Base-by-base conservation (phyloP, 352 stramenopile species). In the Phytophthora litchii region DNA sequence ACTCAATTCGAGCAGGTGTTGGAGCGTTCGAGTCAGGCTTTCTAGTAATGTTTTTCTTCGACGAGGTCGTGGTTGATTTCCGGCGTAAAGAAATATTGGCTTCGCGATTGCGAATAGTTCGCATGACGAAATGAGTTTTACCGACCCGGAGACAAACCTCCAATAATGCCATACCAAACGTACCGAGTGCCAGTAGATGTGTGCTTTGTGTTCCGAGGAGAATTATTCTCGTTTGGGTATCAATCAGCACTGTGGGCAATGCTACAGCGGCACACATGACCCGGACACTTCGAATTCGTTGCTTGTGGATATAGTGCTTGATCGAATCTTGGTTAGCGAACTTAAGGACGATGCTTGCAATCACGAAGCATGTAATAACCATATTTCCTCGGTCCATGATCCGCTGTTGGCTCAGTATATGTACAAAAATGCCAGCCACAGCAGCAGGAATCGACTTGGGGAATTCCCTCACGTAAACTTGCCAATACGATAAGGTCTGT, bases 171-270 rank as follows among this genome's bases (percentile, higher is more conserved):
- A 80, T 69, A 1, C 51, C 68, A 4, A 78, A 16, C 0, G 59
- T 54, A 17, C 70, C 73, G 1, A 53, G n/a, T 0, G 61, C 42
- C 3, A 58, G 49, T 13, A 64, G 40, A 25, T 44, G 29, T 11
- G 45, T 55, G 12, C 36, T 71, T 13, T 70, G 56, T 0, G 60
- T 58, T 7, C 63, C 57, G 10, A 74, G 68, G 31, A 83, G 42
- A 27, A 74, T 54, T 4, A 83, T 64, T 25, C 74, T 62, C 1
- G 70, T 49, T 19, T 83, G 70, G 0, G 74, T 80, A 23, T 83
- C 70, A 34, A 80, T 71, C 6, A 83, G 31, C 0, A 83, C 61
- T 0, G 73, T 77, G 5, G 70, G 73, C 3, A 83, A 32, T 1
- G 52, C 73, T 2, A 83, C 69, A 0, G 54, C 41, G 2, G 63